These are phyloP conservation scores for Amanita muscaria DNA, from an alignment of 768 basidiomycete genomes.

Conservation along the genomic window DNA sequence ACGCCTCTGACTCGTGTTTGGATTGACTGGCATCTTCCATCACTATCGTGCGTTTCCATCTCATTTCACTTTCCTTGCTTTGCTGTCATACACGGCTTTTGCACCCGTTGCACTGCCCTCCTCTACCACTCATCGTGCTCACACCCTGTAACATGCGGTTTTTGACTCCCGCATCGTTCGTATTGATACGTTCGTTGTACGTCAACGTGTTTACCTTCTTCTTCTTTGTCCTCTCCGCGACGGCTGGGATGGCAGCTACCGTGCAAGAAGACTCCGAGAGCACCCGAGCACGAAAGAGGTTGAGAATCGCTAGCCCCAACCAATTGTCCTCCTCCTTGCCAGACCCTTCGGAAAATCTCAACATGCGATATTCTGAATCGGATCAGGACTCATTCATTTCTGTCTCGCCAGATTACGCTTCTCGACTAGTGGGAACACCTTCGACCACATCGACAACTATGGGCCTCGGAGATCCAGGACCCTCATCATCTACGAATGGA, in stretches of 20 bases:
- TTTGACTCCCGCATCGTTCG: neutral
- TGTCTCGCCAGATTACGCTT: slow-evolving; percentile 32
- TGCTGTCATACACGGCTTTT: too few relatives aligned
- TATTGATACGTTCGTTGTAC: slow-evolving; percentile 8
- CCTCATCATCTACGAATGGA: slow-evolving; percentile 11
- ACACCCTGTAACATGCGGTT: slow-evolving; percentile 6
- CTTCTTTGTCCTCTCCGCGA: slow-evolving; percentile 15
- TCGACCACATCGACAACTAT: slow-evolving; percentile 1
- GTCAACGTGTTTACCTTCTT: slow-evolving; percentile 9
- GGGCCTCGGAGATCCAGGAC: slow-evolving; percentile 13
- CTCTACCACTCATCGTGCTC: neutral
- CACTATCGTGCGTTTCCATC: neutral
- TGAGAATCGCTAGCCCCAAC: slow-evolving; percentile 43
- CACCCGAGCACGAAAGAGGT: slow-evolving; percentile 60
- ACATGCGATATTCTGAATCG: slow-evolving; percentile 46
- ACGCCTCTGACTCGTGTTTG: slow-evolving; percentile 9
- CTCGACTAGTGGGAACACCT: too few relatives aligned
- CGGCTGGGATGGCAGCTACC: slow-evolving; percentile 6
- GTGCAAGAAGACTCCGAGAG: slow-evolving; percentile 35
- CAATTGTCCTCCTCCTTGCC: slow-evolving; percentile 13
- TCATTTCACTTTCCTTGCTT: neutral
- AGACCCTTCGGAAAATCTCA: slow-evolving; percentile 20
- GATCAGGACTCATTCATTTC: slow-evolving; percentile 39
- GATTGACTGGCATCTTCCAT: neutral
- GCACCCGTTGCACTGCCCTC: neutral